A percentile compares a stretch with the other conserved stretches of the same genome.
Evolutionary conservation across 78 protist genomes (phyloP).

Genomic region (Pigoraptor vietnamica): DNA sequence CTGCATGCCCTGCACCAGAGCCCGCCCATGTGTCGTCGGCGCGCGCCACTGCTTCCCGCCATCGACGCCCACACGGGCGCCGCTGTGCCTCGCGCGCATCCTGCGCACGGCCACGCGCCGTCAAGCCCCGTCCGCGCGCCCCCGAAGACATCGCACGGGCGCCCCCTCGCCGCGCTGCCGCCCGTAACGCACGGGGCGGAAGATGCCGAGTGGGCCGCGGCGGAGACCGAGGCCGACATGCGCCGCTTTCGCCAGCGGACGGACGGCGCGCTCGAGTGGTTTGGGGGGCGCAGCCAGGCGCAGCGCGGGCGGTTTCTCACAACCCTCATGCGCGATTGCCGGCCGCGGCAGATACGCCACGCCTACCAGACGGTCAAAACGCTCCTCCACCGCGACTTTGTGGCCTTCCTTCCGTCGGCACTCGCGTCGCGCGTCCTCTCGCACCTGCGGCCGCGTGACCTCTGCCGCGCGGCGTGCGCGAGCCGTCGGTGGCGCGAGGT

Average conservation of each 20-base stretch:
- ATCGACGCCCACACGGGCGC: not conserved
- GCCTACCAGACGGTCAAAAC: not conserved
- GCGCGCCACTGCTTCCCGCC: not conserved
- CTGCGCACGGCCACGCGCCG: no score
- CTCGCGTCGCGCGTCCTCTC: not conserved
- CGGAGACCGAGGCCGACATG: not conserved
- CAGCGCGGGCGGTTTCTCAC: not conserved
- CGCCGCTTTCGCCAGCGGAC: not conserved
- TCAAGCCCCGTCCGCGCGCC: no score
- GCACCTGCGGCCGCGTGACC: not conserved
- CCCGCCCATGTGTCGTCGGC: not conserved
- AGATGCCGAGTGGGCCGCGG: not conserved
- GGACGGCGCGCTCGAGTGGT: not conserved
- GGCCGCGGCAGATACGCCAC: not conserved
- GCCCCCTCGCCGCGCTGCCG: no score
- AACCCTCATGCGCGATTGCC: not conserved
- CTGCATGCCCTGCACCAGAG: not conserved
- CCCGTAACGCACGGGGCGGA: no score
- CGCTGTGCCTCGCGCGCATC: no score
- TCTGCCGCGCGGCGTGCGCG: not conserved
- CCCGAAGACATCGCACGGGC: no score
- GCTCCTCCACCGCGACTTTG: not conserved
- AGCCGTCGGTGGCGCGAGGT: not conserved
- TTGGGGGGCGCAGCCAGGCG: not conserved
- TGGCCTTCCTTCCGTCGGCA: not conserved